Evolutionary conservation across 805 yeast genomes (phyloP).

Genomic region (Lachancea sp.): DNA sequence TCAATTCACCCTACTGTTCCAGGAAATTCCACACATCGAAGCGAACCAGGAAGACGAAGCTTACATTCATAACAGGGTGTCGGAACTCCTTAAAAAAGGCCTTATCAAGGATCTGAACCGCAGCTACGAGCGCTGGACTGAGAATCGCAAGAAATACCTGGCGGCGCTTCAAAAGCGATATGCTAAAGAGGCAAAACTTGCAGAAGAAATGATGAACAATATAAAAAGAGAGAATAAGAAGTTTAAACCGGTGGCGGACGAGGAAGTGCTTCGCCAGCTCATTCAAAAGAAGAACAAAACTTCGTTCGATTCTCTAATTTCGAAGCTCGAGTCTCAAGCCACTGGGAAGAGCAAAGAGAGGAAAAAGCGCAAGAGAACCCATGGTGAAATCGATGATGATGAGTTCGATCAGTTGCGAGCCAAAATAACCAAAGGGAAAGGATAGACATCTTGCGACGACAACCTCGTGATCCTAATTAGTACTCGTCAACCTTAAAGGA

Average conservation of each 20-base stretch:
- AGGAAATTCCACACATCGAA: constrained; percentile 71
- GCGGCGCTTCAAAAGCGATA: constrained; percentile 43
- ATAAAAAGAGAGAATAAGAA: constrained; percentile 13
- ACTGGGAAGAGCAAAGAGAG: constrained; percentile 26
- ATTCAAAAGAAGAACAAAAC: constrained; percentile 43
- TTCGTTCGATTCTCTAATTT: constrained; percentile 42
- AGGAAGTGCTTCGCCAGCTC: constrained; percentile 40
- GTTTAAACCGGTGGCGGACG: constrained; percentile 27
- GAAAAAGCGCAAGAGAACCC: constrained; percentile 20
- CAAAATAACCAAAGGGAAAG: constrained; percentile 32
- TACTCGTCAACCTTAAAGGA: neutral
- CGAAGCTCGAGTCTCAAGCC: constrained; percentile 46
- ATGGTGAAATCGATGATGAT: constrained; percentile 41
- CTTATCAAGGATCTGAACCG: constrained; percentile 33
- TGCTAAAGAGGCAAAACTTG: constrained; percentile 62
- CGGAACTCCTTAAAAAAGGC: constrained; percentile 37
- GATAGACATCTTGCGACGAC: neutral
- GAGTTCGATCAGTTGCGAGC: constrained; percentile 45
- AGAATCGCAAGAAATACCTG: constrained; percentile 43
- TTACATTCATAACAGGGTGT: constrained; percentile 50
- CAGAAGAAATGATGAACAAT: constrained; percentile 39
- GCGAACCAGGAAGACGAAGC: constrained; percentile 52
- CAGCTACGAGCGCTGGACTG: constrained; percentile 47
- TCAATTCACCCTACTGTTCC: constrained; percentile 63
- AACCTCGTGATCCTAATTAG: neutral